A percentile compares a stretch with the other conserved stretches of the same genome.
Evolutionary conservation across 78 protist genomes (phyloP).

Genomic region (Dictyostelium citrinum): DNA sequence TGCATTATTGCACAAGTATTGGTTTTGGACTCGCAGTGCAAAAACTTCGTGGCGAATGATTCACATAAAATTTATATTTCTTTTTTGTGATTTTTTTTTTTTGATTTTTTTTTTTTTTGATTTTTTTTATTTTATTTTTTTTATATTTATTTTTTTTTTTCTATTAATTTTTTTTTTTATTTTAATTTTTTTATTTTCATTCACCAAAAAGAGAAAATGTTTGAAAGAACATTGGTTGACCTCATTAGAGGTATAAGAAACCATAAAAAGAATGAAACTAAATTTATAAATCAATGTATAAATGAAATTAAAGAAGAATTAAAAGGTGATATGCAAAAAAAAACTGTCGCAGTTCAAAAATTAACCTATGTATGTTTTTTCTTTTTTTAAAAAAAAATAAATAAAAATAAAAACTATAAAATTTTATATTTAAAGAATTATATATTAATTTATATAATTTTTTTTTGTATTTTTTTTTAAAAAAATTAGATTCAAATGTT

Average conservation of each 20-base stretch:
- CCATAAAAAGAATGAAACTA: conserved; percentile 87
- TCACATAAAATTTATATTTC: background rate
- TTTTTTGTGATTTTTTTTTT: background rate
- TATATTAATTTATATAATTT: background rate
- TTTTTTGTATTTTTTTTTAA: background rate
- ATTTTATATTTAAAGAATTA: background rate
- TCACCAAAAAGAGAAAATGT: conserved; percentile 57
- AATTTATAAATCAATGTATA: conserved; percentile 82
- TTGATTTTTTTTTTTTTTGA: background rate
- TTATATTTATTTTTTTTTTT: background rate
- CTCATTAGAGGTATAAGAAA: conserved; percentile 91
- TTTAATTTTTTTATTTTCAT: background rate
- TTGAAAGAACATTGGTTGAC: conserved; percentile 91
- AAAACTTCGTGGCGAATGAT: too few relatives aligned
- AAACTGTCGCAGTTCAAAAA: conserved; percentile 93
- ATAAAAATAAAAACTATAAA: background rate
- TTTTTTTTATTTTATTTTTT: background rate
- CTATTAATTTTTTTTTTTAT: background rate
- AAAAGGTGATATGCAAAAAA: conserved; percentile 62
- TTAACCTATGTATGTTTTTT: conserved; percentile 88
- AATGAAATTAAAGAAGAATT: conserved; percentile 93
- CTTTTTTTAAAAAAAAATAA: background rate
- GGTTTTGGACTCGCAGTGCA: too few relatives aligned
- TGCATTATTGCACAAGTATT: too few relatives aligned
- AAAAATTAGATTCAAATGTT: conserved; percentile 92